Percentiles rank a stretch among this genome's conserved stretches.
These are phyloP conservation scores for Discostella pseudostelligera DNA, from an alignment of 108 stramenopile species.

Conservation along the genomic window DNA sequence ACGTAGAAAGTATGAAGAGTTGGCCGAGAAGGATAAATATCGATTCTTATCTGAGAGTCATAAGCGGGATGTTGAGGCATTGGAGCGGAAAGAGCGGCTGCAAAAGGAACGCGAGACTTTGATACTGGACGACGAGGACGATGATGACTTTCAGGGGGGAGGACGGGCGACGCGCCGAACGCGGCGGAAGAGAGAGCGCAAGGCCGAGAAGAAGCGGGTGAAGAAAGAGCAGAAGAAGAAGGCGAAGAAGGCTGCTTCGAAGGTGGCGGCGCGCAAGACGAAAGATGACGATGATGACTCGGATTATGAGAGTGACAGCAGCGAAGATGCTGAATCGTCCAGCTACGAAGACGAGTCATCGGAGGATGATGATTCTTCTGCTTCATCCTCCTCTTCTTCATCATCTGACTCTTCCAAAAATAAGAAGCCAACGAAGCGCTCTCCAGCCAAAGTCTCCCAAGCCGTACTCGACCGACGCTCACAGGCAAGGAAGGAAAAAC, in stretches of 20 bases:
- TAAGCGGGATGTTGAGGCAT: conserved; percentile 65
- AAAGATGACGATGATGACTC: conserved; percentile 50
- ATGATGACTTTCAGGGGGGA: conserved; percentile 17
- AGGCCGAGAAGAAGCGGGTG: conserved; percentile 19
- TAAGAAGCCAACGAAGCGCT: conserved; percentile 38
- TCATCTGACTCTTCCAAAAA: conserved; percentile 43
- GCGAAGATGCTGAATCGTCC: conserved; percentile 5
- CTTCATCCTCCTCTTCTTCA: conserved; percentile 32
- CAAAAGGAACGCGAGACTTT: conserved; percentile 25
- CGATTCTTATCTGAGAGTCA: conserved; percentile 75
- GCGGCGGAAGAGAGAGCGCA: conserved; percentile 24
- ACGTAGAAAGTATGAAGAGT: conserved; percentile 48
- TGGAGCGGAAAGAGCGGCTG: conserved; percentile 17
- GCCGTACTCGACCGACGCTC: conserved; percentile 55
- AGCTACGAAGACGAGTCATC: conserved; percentile 8
- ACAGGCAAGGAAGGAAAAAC: conserved; percentile 55
- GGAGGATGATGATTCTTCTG: conserved; percentile 36
- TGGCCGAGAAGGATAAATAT: conserved; percentile 54
- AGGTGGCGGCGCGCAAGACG: conserved; percentile 25
- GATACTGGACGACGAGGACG: conserved; percentile 58
- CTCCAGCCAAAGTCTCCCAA: conserved; percentile 33
- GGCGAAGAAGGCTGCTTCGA: conserved; percentile 16
- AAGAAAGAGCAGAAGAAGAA: conserved; percentile 46
- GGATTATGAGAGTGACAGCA: conserved; percentile 41
- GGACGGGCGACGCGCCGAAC: conserved; percentile 45